These are phyloP conservation scores for Solanum chilense DNA, from an alignment of 257 asterid genomes.

Conservation along the genomic window DNA sequence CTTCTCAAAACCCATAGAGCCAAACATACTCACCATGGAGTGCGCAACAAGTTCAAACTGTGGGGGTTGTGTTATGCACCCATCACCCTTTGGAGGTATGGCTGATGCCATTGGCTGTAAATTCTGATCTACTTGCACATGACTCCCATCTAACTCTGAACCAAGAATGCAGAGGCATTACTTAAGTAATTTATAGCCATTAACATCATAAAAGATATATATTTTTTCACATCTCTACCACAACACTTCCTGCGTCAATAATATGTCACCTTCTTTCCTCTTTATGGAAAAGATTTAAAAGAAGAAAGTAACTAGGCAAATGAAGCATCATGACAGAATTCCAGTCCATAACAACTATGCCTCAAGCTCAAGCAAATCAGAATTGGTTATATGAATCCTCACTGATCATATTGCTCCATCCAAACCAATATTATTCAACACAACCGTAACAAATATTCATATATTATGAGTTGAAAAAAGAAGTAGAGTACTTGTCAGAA, in stretches of 20 bases:
- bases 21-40: constrained; percentile 50
- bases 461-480: background rate
- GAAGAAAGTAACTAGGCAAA: background rate
- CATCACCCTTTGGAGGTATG: constrained; percentile 35
- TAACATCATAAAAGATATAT: background rate
- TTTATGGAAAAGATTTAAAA: background rate
- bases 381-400: background rate
- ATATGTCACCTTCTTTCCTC: background rate
- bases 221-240: background rate
- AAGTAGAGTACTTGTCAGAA: background rate
- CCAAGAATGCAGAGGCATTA: constrained; percentile 2
- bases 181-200: background rate
- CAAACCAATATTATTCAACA: background rate
- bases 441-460: background rate
- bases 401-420: background rate
- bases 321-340: background rate
- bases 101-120: constrained; percentile 30
- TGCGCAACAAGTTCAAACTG: constrained; percentile 57
- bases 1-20: background rate
- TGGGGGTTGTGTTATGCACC: constrained; percentile 30
- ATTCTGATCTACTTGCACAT: constrained; percentile 16
- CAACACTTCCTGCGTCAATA: background rate
- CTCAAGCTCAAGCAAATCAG: background rate
- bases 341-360: background rate
- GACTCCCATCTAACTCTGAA: constrained; percentile 31